Base-by-base conservation (phyloP, 257 asterid species). In the Osmanthus fragrans region DNA sequence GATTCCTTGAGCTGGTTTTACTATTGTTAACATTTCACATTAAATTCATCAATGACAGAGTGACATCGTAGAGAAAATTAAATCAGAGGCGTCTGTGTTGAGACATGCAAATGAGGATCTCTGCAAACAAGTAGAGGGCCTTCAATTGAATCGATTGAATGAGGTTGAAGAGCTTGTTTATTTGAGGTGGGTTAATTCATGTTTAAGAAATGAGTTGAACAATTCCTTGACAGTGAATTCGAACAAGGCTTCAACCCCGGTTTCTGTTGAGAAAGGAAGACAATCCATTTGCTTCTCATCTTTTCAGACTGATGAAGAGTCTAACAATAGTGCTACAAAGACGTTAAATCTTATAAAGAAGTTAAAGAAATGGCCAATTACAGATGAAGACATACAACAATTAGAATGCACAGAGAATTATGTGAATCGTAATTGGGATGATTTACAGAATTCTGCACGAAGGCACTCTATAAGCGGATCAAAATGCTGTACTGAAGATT, bases 81-180 rank as follows among this genome's bases (percentile, higher is more conserved):
- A 86, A 90, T 95, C 91, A 64, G 97, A 94, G 86, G 97, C 92
- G n/a, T 90, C 91, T 54, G 73, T 80, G 86, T 87, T 92, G 11
- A 89, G 88, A 85, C 85, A 89, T 74, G 88, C 93, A n/a, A 94
- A 94, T 72, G 90, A 87, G 76, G 96, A 89, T 78, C 92, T 94
- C 16, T 83, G 93, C 85, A 94, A 94, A 79, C 99, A 94, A 91
- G 97, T 94, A 73, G 99, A 94, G 81, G 94, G 94, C 66, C 97
- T 92, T 81, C 99, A 94, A 77, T 80, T 92, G 88, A 92, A 89
- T 84, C 64, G 97, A 42, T 82, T 94, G 89, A 94, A 91, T 79
- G 99, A 94, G 80, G 97, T 90, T 18, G 99, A 94, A 84, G 99
- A 92, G 87, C 95, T 92, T 63, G 97, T 88, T 74, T 94, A 94